Evolutionary conservation across 2,329 filamentous ascomycete genomes (phyloP).

Genomic region (Paradendryphiella salina): DNA sequence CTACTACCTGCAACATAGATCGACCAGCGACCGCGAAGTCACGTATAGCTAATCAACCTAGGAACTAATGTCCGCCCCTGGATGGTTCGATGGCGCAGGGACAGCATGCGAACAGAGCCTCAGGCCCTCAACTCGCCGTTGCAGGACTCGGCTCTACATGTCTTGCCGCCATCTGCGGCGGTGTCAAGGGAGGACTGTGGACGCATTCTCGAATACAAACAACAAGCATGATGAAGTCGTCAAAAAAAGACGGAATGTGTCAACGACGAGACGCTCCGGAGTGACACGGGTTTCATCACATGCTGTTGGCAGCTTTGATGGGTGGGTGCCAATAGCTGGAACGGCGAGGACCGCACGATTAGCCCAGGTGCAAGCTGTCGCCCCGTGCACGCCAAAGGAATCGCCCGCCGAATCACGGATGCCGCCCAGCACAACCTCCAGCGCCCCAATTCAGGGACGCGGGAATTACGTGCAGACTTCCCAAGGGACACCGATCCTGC

Average conservation of each 20-base stretch:
- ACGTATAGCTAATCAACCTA: constrained; percentile 18
- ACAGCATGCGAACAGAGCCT: constrained; percentile 28
- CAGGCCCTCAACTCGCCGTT: constrained; percentile 15
- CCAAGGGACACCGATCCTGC: constrained; percentile 15
- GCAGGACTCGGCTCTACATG: neutral
- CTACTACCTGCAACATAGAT: constrained; percentile 16
- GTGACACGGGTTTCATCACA: constrained; percentile 33
- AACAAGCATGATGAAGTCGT: neutral
- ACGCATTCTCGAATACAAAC: too few species aligned
- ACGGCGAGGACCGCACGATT: constrained; percentile 25
- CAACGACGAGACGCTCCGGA: neutral
- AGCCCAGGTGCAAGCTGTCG: constrained; percentile 29
- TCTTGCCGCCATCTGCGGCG: neutral
- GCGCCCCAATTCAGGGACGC: constrained; percentile 40
- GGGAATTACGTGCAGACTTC: constrained; percentile 35
- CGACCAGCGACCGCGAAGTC: constrained; percentile 13
- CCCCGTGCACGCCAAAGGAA: constrained; percentile 35
- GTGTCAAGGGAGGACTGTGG: neutral
- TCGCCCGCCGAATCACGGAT: constrained; percentile 37
- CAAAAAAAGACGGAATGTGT: neutral
- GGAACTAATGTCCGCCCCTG: constrained; percentile 21
- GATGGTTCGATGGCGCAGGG: constrained; percentile 28
- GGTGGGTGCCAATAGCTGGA: constrained; percentile 24
- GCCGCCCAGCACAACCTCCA: constrained; percentile 24
- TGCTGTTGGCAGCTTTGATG: constrained; percentile 22